A percentile compares a stretch with the other conserved stretches of the same genome.
phyloP scores from a whole-genome alignment of 352 stramenopile genomes.

The Pelagophyceae sp. region DNA sequence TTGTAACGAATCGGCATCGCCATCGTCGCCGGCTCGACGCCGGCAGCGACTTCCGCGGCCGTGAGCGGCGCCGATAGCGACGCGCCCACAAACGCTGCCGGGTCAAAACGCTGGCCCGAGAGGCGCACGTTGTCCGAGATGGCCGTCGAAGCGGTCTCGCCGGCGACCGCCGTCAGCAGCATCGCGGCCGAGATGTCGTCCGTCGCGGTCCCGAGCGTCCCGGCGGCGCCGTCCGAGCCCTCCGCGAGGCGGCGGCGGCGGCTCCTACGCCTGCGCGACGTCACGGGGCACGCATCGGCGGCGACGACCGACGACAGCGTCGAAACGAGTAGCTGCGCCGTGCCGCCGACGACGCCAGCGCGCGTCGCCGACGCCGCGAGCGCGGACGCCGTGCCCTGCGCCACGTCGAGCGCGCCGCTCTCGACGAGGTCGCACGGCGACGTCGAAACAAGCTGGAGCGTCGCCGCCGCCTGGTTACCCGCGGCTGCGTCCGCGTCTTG shows the following conservation, averaged over 20 bases:
- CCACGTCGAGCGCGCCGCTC: background rate
- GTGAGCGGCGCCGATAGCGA: background rate
- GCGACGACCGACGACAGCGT: background rate
- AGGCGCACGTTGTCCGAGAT: background rate
- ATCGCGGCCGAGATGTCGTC: background rate
- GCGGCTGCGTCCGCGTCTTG: background rate
- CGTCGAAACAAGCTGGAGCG: background rate
- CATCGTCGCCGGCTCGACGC: background rate
- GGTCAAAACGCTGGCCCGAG: background rate
- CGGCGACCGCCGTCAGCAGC: too few relatives aligned
- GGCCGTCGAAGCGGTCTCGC: background rate
- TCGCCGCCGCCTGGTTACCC: background rate
- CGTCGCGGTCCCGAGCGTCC: background rate
- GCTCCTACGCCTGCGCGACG: too few relatives aligned
- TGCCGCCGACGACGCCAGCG: background rate
- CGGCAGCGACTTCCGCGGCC: background rate
- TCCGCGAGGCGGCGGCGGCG: too few relatives aligned
- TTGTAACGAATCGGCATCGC: too few relatives aligned
- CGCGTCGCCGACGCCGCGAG: background rate
- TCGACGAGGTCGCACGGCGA: background rate
- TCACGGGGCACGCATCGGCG: background rate
- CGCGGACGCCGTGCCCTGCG: background rate
- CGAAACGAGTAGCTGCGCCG: background rate
- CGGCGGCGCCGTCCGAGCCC: too few relatives aligned
- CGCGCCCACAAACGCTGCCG: too few relatives aligned